Conservation (phyloP, 352 stramenopile species). For the Phytopythium helicoides region DNA sequence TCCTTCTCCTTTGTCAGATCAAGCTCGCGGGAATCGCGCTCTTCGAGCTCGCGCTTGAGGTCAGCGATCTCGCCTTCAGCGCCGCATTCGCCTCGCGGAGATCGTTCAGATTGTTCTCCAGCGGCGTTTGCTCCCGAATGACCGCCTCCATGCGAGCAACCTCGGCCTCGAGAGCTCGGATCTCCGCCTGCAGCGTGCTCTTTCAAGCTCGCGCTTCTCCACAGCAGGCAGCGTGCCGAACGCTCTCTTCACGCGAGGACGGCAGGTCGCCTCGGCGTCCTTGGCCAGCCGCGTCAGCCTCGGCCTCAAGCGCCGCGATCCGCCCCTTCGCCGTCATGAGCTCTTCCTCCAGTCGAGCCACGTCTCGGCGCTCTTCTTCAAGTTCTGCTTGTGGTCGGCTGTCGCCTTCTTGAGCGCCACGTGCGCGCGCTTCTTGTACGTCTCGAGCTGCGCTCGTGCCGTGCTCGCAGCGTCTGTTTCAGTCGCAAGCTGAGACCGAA, state of each 20-base stretch:
- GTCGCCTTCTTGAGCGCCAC: conserved; percentile 77
- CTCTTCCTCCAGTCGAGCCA: conserved; percentile 46
- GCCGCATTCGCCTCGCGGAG: conserved; percentile 28
- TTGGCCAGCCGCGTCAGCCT: conserved; percentile 30
- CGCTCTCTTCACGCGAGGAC: conserved; percentile 14
- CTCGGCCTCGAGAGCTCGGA: conserved; percentile 31
- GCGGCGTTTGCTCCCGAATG: conserved; percentile 17
- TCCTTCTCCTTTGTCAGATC: conserved; percentile 55
- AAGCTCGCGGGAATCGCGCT: conserved; percentile 33
- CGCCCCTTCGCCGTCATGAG: conserved; percentile 33
- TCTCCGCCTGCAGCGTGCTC: conserved; percentile 19
- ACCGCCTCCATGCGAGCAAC: conserved; percentile 26
- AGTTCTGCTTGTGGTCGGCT: conserved; percentile 55
- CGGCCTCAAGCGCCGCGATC: conserved; percentile 29
- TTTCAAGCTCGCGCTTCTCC: conserved; percentile 27
- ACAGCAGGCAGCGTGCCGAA: conserved; percentile 21
- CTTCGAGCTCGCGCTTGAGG: conserved; percentile 35
- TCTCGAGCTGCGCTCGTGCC: conserved; percentile 56
- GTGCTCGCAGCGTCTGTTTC: conserved; percentile 53
- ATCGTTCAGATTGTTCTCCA: conserved; percentile 36
- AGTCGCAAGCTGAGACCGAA: conserved; percentile 35
- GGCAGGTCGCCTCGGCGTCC: conserved; percentile 7
- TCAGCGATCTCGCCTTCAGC: conserved; percentile 23
- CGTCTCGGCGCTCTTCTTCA: conserved; percentile 49
- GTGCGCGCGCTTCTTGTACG: conserved; percentile 78